Evolutionary conservation across 257 asterid species (phyloP).

Genomic region (Eustoma russellianum): DNA sequence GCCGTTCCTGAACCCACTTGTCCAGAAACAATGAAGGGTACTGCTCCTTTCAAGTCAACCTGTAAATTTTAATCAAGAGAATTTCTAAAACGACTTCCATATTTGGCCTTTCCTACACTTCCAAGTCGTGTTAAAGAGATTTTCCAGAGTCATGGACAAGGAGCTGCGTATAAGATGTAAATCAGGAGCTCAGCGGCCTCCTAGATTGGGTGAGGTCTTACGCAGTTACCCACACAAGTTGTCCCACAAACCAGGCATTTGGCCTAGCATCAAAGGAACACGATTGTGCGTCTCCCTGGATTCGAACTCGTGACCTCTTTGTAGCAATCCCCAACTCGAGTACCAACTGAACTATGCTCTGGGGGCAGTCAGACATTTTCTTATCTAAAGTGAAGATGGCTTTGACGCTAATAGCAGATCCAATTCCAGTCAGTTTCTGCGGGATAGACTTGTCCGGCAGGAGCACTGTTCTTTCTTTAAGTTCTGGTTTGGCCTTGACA

Average conservation of each 20-base stretch:
- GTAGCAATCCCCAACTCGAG: too few relatives aligned
- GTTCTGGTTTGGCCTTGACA: slow-evolving; percentile 24
- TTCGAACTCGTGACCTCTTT: too few relatives aligned
- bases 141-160: slow-evolving; percentile 20
- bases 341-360: too few relatives aligned
- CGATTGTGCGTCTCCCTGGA: too few relatives aligned
- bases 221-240: too few relatives aligned
- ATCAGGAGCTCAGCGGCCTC: too few relatives aligned
- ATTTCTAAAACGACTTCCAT: slow-evolving; percentile 32
- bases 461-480: slow-evolving; percentile 19
- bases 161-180: too few relatives aligned
- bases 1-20: slow-evolving; percentile 25
- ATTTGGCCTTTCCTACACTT: slow-evolving; percentile 28
- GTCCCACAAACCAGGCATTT: too few relatives aligned
- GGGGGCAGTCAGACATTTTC: slow-evolving; percentile 50
- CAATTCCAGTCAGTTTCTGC: slow-evolving; percentile 20
- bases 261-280: too few relatives aligned
- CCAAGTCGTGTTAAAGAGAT: slow-evolving; percentile 25
- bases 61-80: slow-evolving; percentile 35
- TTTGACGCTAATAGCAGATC: slow-evolving; percentile 24
- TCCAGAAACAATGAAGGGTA: slow-evolving; percentile 24
- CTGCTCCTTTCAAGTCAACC: slow-evolving; percentile 25
- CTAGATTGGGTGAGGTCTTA: too few relatives aligned
- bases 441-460: slow-evolving; percentile 23
- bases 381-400: slow-evolving; percentile 37